Evolutionary conservation across 2,329 filamentous ascomycete genomes (phyloP), one percentile per base, ranked within the genome.

Genomic region (Thelonectria rubi): DNA sequence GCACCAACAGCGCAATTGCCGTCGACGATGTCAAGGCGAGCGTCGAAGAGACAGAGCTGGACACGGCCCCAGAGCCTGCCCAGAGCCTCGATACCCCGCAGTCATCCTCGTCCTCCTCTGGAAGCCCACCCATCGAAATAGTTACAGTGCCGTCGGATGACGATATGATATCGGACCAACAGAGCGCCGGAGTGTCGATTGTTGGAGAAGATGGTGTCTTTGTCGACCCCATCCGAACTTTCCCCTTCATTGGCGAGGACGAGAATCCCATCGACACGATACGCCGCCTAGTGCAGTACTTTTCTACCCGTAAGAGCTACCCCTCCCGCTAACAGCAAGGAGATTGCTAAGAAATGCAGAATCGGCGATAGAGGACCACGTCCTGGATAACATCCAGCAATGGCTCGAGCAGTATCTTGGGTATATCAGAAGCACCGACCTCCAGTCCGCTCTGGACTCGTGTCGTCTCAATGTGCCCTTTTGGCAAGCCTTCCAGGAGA

Each of bases 391-490:
- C 51, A 60, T 89, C 14, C 75, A 79, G 17, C 73, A 74, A 6
- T 89, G 86, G 85, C 77, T 88, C 21, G 77, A 80, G 8, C 74
- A 72, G 15, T 86, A 82, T 69, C 65, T 88, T 20, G 64, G 63
- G 20, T 83, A 78, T 65, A 77, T 78, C 37, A 71, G 68, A 34
- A 67, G 69, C 18, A 75, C 76, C 17, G 68, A 77, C 3, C 69
- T 74, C 21, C 70, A 75, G 11, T 67, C 69, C 3, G 76, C 81
- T 6, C 70, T 79, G n/a, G 75, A 81, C 24, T 80, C 81, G 2
- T 83, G 79, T 57, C 73, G 72, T 15, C 75, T 76, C 32, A 76
- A 87, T 59, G 76, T 72, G 34, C 69, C 76, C 3, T 83, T 89
- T 65, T 89, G 86, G 86, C 65, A 73, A 32, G 63, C 72, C 3